A percentile compares a stretch with the other conserved stretches of the same genome.
phyloP scores from a whole-genome alignment of 2,329 filamentous ascomycete genomes.

The Tolypocladium capitatum region DNA sequence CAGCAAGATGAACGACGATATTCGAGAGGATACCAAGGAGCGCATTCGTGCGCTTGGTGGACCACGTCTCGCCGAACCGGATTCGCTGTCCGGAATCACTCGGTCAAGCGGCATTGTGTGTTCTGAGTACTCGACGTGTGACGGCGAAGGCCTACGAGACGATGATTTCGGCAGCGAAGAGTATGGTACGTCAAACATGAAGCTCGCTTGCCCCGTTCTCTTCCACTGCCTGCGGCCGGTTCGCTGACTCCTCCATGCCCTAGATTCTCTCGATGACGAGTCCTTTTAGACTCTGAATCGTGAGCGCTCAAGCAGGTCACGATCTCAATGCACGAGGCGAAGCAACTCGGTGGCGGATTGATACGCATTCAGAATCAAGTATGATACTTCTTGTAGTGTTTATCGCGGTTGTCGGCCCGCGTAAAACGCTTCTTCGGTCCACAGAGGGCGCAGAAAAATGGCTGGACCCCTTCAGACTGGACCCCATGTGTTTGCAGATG shows the following conservation, averaged over 20 bases:
- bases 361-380: neutral
- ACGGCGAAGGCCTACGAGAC: neutral
- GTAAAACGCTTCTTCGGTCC: neutral
- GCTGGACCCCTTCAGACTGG: no score
- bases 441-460: neutral
- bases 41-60: neutral
- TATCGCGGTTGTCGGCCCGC: neutral
- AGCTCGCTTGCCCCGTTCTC: no score
- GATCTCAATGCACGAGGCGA: no score
- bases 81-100: neutral
- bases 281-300: no score
- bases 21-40: neutral
- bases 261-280: no score
- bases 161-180: neutral
- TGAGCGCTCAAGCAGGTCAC: no score
- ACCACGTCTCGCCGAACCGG: neutral
- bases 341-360: no score
- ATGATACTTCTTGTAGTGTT: neutral
- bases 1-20: constrained; percentile 1
- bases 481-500: neutral
- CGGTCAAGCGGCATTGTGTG: neutral
- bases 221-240: no score
- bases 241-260: no score
- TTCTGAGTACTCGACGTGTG: neutral
- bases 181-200: neutral